A percentile compares a stretch with the other conserved stretches of the same genome.
phyloP scores from a whole-genome alignment of 495 filamentous ascomycete genomes.

The Friedmanniomyces endolithicus region DNA sequence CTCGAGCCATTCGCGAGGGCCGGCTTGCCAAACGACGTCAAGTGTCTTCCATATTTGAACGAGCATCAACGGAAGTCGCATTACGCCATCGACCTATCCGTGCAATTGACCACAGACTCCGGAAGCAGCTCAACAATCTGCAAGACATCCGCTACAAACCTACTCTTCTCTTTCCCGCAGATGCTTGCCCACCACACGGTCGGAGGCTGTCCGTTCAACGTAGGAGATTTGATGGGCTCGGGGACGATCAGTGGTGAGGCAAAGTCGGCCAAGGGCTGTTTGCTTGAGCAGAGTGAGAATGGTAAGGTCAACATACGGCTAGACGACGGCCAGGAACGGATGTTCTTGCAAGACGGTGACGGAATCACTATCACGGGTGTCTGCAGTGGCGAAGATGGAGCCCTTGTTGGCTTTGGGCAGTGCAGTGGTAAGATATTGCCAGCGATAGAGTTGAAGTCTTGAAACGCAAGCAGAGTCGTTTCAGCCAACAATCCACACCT shows the following conservation, averaged over 20 bases:
- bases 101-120: constrained; percentile 52
- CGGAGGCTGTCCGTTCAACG: constrained; percentile 68
- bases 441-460: constrained; percentile 15
- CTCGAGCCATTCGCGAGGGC: constrained; percentile 55
- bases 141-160: constrained; percentile 51
- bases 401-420: constrained; percentile 34
- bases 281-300: constrained; percentile 68
- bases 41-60: constrained; percentile 56
- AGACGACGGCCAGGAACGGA: constrained; percentile 55
- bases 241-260: constrained; percentile 78
- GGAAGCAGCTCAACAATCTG: constrained; percentile 54
- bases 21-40: constrained; percentile 51
- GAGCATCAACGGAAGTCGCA: constrained; percentile 50
- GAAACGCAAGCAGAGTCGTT: not conserved
- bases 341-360: constrained; percentile 79
- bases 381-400: constrained; percentile 39
- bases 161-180: constrained; percentile 86
- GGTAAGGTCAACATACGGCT: constrained; percentile 56
- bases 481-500: too few relatives aligned
- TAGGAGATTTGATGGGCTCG: constrained; percentile 76
- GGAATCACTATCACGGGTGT: constrained; percentile 57
- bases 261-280: constrained; percentile 49
- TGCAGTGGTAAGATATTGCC: constrained; percentile 31
- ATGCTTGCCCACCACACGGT: constrained; percentile 89
- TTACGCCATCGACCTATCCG: constrained; percentile 63